Evolutionary conservation across 1,284 basidiomycete species (phyloP).

Genomic region (Microbotryomycetes sp.): DNA sequence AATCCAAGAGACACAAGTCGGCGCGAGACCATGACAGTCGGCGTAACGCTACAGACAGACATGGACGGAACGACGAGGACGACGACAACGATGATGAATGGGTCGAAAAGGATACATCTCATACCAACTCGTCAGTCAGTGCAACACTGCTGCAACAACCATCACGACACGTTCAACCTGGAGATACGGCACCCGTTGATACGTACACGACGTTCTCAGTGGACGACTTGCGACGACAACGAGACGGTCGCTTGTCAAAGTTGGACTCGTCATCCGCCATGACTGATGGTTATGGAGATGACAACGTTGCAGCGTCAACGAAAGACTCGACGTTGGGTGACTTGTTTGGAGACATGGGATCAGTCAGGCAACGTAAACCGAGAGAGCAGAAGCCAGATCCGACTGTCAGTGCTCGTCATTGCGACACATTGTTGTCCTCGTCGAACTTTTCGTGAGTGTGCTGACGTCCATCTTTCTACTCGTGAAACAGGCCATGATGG

Average conservation of each 20-base stretch:
- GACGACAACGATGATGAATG: conserved; percentile 34
- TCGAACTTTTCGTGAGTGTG: not conserved
- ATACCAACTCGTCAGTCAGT: conserved; percentile 5
- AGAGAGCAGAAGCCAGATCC: conserved; percentile 60
- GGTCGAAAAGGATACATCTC: conserved; percentile 29
- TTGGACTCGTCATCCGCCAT: conserved; percentile 38
- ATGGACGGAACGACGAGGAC: not conserved
- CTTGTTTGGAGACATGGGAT: conserved; percentile 79
- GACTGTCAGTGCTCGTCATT: conserved; percentile 35
- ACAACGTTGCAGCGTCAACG: conserved; percentile 44
- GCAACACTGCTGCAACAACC: not conserved
- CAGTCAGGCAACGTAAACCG: conserved; percentile 61
- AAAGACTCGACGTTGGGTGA: conserved; percentile 49
- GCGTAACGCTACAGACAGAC: not conserved
- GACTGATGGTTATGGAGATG: conserved; percentile 66
- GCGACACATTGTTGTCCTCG: conserved; percentile 10
- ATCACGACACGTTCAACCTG: not conserved
- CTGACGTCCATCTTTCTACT: not conserved
- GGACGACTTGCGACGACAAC: conserved; percentile 8
- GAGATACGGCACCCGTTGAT: conserved; percentile 17
- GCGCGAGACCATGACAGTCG: not conserved
- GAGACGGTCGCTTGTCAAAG: not conserved
- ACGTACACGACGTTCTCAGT: conserved; percentile 29
- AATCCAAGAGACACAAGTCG: not conserved
- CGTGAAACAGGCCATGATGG: conserved; percentile 50